Evolutionary conservation across 2,329 filamentous ascomycete genomes (phyloP), one percentile per base, ranked within the genome.

Genomic region (Bipolaris gigantea): DNA sequence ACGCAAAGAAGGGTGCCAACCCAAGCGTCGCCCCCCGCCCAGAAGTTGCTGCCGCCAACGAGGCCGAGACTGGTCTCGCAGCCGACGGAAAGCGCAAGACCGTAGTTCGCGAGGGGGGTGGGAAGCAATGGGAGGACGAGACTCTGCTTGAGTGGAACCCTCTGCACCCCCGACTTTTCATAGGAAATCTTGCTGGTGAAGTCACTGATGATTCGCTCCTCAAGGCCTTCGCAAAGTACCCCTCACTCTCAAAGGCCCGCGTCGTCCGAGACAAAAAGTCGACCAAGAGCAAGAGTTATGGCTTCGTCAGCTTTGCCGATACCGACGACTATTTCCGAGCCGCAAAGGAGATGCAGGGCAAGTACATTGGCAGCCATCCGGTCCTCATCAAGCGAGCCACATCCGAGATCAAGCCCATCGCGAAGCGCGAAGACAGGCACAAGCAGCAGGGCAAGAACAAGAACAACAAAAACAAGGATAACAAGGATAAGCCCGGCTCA

Each of bases 361-460:
- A 99, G 78, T 99, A 99, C 76, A 97, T 99, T 71, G 93, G 96
- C 67, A 97, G 92, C 73, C 94, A 97, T 75, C 94, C 94, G 0
- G 90, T 97, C 25, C 80, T 90, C 23, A 84, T 97, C 63, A 87
- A 89, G 74, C 90, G 94, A 73, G 91, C 90, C 62, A 96, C 88
- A 63, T 96, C 93, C 5, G 92, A 97, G 74, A 91, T 99, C 74
- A 91, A 90, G 71, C 85, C 91, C 4, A 81, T 86, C 11, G 82
- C 81, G n/a, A 82, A 85, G 57, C 75, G 75, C 55, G 75, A 80
- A 30, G 72, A 76, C 47, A 72, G 69, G 51, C 64, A 73, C 35
- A 69, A 72, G 38, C 67, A 72, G 53, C 65, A 65, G 23, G 77
- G 77, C 60, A 73, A 76, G 67, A 87, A 89, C 53, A 83, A 85